Percentiles rank a stretch among this genome's conserved stretches.
Conservation (phyloP, 2,329 filamentous ascomycete genomes). For the Didymella sp. region DNA sequence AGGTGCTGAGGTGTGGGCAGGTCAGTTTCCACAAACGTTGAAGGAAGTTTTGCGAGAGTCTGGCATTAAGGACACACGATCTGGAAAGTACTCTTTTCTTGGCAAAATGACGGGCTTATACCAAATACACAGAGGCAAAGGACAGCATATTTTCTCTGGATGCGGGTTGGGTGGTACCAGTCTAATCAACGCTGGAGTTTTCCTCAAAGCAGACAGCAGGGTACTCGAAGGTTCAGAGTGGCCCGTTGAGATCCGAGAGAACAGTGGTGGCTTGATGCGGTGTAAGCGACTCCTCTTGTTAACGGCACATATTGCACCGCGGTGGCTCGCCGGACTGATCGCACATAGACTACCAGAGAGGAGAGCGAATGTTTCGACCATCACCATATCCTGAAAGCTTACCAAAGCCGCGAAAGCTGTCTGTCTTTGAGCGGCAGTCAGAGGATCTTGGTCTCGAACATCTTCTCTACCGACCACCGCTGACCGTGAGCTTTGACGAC, state of each 20-base stretch:
- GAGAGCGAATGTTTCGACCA: conserved; percentile 2
- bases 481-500: conserved; percentile 69
- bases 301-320: neutral
- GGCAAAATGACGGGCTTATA: conserved; percentile 68
- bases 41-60: conserved; percentile 52
- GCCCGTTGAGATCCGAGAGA: conserved; percentile 62
- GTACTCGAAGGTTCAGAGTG: conserved; percentile 63
- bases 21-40: conserved; percentile 65
- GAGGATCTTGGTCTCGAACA: conserved; percentile 45
- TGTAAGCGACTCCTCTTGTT: neutral
- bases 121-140: conserved; percentile 67
- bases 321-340: neutral
- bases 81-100: conserved; percentile 50
- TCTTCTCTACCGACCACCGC: conserved; percentile 63
- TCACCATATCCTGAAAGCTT: neutral
- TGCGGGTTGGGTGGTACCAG: conserved; percentile 55
- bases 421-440: neutral
- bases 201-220: conserved; percentile 64
- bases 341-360: neutral
- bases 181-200: conserved; percentile 43
- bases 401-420: neutral
- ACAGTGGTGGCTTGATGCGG: conserved; percentile 53
- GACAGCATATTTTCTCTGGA: conserved; percentile 67
- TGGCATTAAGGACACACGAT: neutral
- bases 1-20: conserved; percentile 69